Evolutionary conservation across 495 filamentous ascomycete genomes (phyloP).

Genomic region (Aspergillus steynii): DNA sequence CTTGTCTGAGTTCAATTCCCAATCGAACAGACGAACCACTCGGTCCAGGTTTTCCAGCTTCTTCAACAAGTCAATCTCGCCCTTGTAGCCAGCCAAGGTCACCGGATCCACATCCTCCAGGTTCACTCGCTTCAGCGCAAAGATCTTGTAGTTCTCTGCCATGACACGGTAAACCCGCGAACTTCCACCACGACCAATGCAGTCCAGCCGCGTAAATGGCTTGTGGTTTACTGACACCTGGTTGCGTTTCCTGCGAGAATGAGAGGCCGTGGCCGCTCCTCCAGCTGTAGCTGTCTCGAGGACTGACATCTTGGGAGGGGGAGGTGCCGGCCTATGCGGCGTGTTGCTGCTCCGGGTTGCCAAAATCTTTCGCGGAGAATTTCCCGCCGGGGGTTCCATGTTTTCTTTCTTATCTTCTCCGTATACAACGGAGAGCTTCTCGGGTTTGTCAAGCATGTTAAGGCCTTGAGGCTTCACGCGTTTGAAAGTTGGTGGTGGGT

Average conservation of each 20-base stretch:
- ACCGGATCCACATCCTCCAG: slow-evolving; percentile 85
- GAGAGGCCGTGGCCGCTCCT: slow-evolving; percentile 70
- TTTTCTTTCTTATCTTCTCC: slow-evolving; percentile 50
- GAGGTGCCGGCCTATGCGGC: slow-evolving; percentile 75
- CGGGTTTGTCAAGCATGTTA: slow-evolving; percentile 57
- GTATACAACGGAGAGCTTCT: slow-evolving; percentile 53
- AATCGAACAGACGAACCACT: slow-evolving; percentile 88
- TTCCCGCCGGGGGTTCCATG: slow-evolving; percentile 42
- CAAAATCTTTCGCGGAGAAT: slow-evolving; percentile 69
- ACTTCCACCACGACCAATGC: slow-evolving; percentile 87
- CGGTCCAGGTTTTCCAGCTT: slow-evolving; percentile 81
- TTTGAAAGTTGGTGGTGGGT: slow-evolving; percentile 73
- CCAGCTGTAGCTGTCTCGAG: slow-evolving; percentile 87
- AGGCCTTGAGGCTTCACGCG: slow-evolving; percentile 61
- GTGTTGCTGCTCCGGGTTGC: slow-evolving; percentile 77
- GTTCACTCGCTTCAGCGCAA: slow-evolving; percentile 90
- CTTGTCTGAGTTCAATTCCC: slow-evolving; percentile 87
- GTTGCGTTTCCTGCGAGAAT: slow-evolving; percentile 70
- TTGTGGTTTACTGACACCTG: slow-evolving; percentile 88
- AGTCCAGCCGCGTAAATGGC: slow-evolving; percentile 82
- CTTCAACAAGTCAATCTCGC: slow-evolving; percentile 90
- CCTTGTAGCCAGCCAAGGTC: slow-evolving; percentile 86
- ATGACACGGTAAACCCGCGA: slow-evolving; percentile 94
- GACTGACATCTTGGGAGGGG: slow-evolving; percentile 93
- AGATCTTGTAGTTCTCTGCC: slow-evolving; percentile 92